Evolutionary conservation across 2,329 filamentous ascomycete genomes (phyloP).

Genomic region (Trichoderma sp.): DNA sequence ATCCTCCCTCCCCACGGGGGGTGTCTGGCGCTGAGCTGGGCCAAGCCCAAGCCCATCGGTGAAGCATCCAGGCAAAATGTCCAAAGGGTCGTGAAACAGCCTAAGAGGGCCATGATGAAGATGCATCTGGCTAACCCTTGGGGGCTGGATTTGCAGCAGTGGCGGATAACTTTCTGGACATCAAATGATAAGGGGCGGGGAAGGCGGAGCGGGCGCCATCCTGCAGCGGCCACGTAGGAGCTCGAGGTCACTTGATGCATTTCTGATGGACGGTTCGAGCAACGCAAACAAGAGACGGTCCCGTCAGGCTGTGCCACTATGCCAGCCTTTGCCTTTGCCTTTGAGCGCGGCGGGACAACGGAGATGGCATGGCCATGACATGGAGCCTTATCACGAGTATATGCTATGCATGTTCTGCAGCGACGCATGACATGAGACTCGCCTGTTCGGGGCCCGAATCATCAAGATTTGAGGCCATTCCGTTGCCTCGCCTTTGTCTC

Average conservation of each 20-base stretch:
- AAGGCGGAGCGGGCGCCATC: slow-evolving; percentile 19
- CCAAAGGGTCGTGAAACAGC: slow-evolving; percentile 16
- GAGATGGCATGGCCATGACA: background rate
- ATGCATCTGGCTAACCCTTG: background rate
- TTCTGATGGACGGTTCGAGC: background rate
- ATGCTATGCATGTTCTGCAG: background rate
- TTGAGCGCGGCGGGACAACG: background rate
- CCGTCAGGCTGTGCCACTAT: background rate
- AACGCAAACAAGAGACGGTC: slow-evolving; percentile 4
- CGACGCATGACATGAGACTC: background rate
- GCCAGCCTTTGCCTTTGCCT: background rate
- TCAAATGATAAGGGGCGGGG: slow-evolving; percentile 13
- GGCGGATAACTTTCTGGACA: background rate
- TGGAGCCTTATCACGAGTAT: background rate
- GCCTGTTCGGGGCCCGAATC: background rate
- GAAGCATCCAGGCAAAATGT: background rate
- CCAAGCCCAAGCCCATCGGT: slow-evolving; percentile 11
- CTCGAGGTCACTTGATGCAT: slow-evolving; percentile 22
- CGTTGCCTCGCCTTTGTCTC: background rate
- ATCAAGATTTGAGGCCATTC: background rate
- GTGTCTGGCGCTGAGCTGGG: background rate
- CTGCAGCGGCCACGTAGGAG: slow-evolving; percentile 23
- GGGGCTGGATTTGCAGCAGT: slow-evolving; percentile 11
- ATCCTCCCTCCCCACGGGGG: background rate
- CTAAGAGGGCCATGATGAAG: background rate